A percentile compares a stretch with the other conserved stretches of the same genome.
These are phyloP conservation scores for Hypoxylon trugodes DNA, from an alignment of 495 filamentous ascomycete genomes.

Conservation along the genomic window DNA sequence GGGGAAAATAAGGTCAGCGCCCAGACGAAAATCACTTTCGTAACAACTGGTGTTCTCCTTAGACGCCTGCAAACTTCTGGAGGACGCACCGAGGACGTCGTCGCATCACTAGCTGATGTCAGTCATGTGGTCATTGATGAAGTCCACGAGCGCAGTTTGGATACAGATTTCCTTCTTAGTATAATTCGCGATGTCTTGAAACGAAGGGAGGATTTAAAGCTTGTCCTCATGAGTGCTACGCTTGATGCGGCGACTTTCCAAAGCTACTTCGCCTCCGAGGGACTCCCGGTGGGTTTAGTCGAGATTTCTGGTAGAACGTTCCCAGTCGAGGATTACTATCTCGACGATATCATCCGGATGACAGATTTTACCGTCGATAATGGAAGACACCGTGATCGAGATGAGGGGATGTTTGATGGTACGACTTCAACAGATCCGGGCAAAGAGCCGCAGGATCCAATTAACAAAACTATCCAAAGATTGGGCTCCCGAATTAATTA, in stretches of 20 bases:
- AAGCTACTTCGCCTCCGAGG: constrained; percentile 77
- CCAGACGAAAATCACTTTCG: constrained; percentile 89
- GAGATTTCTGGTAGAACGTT: constrained; percentile 90
- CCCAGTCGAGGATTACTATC: constrained; percentile 87
- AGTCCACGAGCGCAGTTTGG: constrained; percentile 94
- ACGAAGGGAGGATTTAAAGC: constrained; percentile 80
- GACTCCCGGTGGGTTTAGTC: constrained; percentile 73
- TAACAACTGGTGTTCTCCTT: constrained; percentile 96
- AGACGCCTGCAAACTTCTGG: constrained; percentile 87
- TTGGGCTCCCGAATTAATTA: constrained; percentile 93
- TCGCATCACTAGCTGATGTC: constrained; percentile 82
- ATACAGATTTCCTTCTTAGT: constrained; percentile 93
- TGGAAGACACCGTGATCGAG: constrained; percentile 41
- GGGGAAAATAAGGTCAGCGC: constrained; percentile 77
- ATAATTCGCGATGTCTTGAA: constrained; percentile 85
- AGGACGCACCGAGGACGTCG: constrained; percentile 76
- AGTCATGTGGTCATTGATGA: constrained; percentile 97
- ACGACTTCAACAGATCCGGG: constrained; percentile 24
- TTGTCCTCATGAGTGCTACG: constrained; percentile 98
- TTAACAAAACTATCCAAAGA: constrained; percentile 74
- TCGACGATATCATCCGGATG: constrained; percentile 85
- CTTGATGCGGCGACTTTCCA: constrained; percentile 89
- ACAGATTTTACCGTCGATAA: constrained; percentile 72
- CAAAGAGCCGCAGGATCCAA: constrained; percentile 47
- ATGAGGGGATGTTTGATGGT: constrained; percentile 48